Evolutionary conservation across 495 filamentous ascomycete species (phyloP).

Genomic region (Penicillium riverlandense): DNA sequence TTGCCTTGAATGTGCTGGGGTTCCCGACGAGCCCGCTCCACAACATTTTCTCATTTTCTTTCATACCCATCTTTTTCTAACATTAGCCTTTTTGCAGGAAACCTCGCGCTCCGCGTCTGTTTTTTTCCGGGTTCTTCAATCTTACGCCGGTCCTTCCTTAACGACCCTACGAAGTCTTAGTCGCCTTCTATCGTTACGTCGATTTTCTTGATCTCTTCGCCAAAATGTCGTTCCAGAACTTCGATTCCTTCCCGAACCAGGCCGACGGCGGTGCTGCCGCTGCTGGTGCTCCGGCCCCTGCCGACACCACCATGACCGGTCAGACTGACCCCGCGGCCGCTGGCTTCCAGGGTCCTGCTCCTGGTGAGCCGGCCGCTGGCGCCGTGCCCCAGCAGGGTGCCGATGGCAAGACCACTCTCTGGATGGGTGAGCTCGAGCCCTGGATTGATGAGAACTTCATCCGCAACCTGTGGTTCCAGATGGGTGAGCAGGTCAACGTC

Average conservation of each 20-base stretch:
- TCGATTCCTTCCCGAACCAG: constrained; percentile 49
- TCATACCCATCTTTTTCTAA: constrained; percentile 1
- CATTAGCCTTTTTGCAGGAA: constrained; percentile 5
- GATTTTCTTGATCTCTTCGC: constrained; percentile 22
- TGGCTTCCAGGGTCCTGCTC: constrained; percentile 46
- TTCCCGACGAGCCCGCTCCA: background rate
- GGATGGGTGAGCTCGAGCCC: constrained; percentile 98
- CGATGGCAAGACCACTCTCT: constrained; percentile 75
- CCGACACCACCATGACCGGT: constrained; percentile 44
- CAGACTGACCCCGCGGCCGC: constrained; percentile 49
- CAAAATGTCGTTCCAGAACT: constrained; percentile 54
- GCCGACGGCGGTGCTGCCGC: constrained; percentile 47
- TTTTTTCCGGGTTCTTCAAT: constrained; percentile 23
- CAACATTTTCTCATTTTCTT: background rate
- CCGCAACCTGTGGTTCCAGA: constrained; percentile 82
- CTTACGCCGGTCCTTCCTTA: constrained; percentile 32
- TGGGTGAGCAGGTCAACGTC: constrained; percentile 91
- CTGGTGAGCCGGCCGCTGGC: constrained; percentile 45
- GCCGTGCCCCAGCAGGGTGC: constrained; percentile 48
- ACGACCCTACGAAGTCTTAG: constrained; percentile 36
- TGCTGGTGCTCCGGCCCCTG: constrained; percentile 44
- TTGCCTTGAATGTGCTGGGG: background rate
- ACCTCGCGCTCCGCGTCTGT: constrained; percentile 17
- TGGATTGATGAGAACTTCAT: constrained; percentile 99
- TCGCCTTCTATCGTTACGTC: constrained; percentile 29